Evolutionary conservation across 2,329 filamentous ascomycete species (phyloP).

Genomic region (Xylaria digitata): DNA sequence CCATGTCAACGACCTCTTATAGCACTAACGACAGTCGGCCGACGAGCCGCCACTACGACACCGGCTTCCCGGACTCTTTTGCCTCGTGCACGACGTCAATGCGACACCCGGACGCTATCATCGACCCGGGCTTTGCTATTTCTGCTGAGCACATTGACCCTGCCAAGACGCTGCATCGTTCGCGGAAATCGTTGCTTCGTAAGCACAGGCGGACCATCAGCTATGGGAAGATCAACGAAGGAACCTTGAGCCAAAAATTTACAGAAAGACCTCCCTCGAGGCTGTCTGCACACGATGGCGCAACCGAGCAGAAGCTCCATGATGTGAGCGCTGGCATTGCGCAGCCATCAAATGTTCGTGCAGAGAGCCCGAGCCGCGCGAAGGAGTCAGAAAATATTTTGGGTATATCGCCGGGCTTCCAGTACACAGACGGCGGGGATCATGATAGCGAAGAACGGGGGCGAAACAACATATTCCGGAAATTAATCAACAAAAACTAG

Average conservation of each 20-base stretch:
- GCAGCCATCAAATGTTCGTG: conserved; percentile 52
- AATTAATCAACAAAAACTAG: conserved; percentile 43
- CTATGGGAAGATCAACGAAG: conserved; percentile 58
- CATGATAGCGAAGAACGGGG: conserved; percentile 35
- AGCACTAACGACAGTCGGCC: conserved; percentile 45
- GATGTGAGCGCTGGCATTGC: conserved; percentile 35
- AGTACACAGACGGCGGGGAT: conserved; percentile 37
- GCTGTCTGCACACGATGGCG: conserved; percentile 42
- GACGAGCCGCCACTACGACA: conserved; percentile 49
- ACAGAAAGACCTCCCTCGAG: conserved; percentile 29
- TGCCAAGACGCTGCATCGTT: conserved; percentile 55
- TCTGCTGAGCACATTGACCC: conserved; percentile 64
- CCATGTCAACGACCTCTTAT: conserved; percentile 46
- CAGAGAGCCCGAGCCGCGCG: conserved; percentile 53
- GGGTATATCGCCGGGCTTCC: conserved; percentile 39
- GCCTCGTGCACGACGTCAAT: conserved; percentile 66
- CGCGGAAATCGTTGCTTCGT: conserved; percentile 59
- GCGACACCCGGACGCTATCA: conserved; percentile 71
- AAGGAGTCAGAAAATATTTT: conserved; percentile 14
- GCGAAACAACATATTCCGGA: conserved; percentile 42
- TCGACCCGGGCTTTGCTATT: conserved; percentile 67
- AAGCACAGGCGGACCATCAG: conserved; percentile 61
- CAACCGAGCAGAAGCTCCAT: conserved; percentile 38
- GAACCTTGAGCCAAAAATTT: conserved; percentile 52
- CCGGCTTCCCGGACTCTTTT: conserved; percentile 52